phyloP scores from a whole-genome alignment of 2,329 filamentous ascomycete genomes.

The Pseudogymnoascus pannorum region DNA sequence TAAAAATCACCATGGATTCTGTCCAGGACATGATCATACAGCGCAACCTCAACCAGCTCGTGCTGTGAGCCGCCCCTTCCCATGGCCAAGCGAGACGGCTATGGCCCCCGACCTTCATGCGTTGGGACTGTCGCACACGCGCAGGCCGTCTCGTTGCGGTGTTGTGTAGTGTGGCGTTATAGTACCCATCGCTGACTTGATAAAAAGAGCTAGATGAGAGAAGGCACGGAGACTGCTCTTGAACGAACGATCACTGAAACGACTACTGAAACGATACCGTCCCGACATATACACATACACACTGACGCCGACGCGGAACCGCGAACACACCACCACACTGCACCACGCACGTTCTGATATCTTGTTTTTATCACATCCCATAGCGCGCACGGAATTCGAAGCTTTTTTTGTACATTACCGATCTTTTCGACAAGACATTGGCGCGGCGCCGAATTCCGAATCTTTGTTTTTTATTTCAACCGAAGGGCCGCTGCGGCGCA shows the following conservation, averaged over 20 bases:
- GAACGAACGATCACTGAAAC: neutral
- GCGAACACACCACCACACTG: too few relatives aligned
- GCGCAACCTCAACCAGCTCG: slow-evolving; percentile 72
- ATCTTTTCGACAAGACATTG: neutral
- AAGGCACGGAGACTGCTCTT: neutral
- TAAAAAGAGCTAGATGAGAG: neutral
- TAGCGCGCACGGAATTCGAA: neutral
- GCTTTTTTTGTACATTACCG: neutral
- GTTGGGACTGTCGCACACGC: neutral
- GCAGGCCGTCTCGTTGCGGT: neutral
- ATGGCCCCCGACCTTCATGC: neutral
- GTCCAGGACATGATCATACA: slow-evolving; percentile 86
- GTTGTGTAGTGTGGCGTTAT: neutral
- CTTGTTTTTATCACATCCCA: neutral
- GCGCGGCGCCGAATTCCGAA: neutral
- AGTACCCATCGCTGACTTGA: neutral
- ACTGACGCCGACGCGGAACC: neutral
- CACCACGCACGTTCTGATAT: neutral
- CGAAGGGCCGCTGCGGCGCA: neutral
- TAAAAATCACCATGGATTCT: slow-evolving; percentile 80
- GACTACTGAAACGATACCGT: neutral
- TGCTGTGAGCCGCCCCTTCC: slow-evolving; percentile 44
- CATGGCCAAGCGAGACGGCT: neutral
- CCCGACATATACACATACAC: neutral
- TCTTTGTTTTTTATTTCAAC: neutral